phyloP scores from a whole-genome alignment of 2,329 filamentous ascomycete species.

The Colletotrichum australisinense region DNA sequence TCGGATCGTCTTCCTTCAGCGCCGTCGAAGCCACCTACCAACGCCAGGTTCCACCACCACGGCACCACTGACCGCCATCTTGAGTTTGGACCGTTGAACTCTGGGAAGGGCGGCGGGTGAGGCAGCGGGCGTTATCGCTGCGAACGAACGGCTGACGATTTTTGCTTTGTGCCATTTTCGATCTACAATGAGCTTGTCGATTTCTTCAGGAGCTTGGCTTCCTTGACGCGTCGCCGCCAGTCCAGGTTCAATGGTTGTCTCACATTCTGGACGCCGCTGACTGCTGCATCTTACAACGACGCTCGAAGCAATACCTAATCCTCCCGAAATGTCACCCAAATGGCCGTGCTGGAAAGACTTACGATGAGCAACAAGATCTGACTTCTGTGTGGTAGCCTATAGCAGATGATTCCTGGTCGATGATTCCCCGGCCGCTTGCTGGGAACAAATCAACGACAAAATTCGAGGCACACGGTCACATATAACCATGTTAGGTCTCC shows the following conservation, averaged over 20 bases:
- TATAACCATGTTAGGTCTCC: background rate
- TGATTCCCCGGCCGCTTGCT: background rate
- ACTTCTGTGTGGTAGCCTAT: no score
- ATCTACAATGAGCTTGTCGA: background rate
- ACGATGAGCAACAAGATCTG: no score
- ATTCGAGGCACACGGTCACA: background rate
- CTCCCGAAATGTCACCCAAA: no score
- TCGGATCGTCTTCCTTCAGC: constrained; percentile 1
- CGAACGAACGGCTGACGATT: background rate
- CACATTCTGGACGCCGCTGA: background rate
- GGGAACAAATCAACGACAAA: background rate
- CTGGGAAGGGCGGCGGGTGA: background rate
- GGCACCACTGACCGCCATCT: background rate
- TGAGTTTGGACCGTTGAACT: constrained; percentile 13
- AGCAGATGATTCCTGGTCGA: background rate
- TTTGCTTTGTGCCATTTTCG: background rate
- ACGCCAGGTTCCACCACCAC: constrained; percentile 12
- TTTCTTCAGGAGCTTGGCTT: constrained; percentile 3
- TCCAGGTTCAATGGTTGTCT: background rate
- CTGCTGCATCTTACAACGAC: background rate
- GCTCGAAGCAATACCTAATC: no score
- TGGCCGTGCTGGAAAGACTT: no score
- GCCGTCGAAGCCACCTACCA: background rate
- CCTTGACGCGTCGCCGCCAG: background rate
- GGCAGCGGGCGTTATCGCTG: background rate